Evolutionary conservation across 257 asterid genomes (phyloP), one percentile per base, ranked within the genome.

Genomic region (Solanum ossicruentum): DNA sequence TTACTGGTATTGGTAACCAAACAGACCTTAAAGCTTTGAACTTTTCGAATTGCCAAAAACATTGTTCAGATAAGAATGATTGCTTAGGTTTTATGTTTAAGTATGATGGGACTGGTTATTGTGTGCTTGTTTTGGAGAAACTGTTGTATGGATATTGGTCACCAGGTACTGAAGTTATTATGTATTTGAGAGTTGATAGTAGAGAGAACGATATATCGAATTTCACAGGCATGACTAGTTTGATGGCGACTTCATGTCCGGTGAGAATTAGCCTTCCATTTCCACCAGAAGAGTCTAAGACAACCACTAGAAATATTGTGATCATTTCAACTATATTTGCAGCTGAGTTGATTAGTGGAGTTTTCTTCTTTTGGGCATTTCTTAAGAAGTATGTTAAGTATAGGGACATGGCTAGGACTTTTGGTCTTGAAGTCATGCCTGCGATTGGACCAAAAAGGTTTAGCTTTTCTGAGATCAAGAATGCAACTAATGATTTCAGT

Each of bases 371-470:
- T 84, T 91, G 98, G 98, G 87, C 96, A 8, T 93, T 95, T 83
- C 80, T 93, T 28, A 94, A 92, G 83, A 93, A 95, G 93, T 95
- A 95, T 63, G 91, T 88, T 9, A 93, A 93, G 93, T 95, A 93
- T 21, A 91, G 98, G 92, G 97, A 95, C 84, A 95, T 95, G 98
- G 98, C 98, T 1, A 88, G 95, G 90, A 93, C 96, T 0, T 94
- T 95, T 2, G 96, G 98, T 80, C 92, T 95, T 11, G 98, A 95
- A 90, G 91, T 91, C 55, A 91, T 95, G 93, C 98, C 98, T 5
- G 84, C 91, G 0, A 96, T 97, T 26, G 97, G 98, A 10, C 96
- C 96, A 6, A 95, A 91, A 89, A 89, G 96, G 92, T 95, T 93
- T 85, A 90, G 89, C 70, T 91, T 89, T 47, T 85, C 83, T 1